phyloP scores from a whole-genome alignment of 2,329 filamentous ascomycete genomes.

The Cytospora paraplurivora region DNA sequence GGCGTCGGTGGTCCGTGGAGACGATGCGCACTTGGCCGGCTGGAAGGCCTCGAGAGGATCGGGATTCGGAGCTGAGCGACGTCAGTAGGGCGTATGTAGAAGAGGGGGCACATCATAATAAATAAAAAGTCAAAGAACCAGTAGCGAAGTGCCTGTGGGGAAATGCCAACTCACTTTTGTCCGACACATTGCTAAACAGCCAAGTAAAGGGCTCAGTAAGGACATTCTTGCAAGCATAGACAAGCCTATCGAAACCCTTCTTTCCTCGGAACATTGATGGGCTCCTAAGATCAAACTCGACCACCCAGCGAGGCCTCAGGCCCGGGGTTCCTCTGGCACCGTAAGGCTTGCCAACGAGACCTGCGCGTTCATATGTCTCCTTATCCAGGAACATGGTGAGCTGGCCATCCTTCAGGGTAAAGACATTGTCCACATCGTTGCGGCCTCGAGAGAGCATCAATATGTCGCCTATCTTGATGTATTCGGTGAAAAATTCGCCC shows the following conservation, averaged over 20 bases:
- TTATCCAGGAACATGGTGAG: constrained; percentile 79
- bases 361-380: constrained; percentile 79
- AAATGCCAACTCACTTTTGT: constrained; percentile 44
- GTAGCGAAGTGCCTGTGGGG: background rate
- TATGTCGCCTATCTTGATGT: constrained; percentile 83
- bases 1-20: constrained; percentile 36
- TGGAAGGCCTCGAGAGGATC: constrained; percentile 52
- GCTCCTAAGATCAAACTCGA: constrained; percentile 74
- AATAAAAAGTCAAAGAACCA: background rate
- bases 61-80: constrained; percentile 45
- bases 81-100: constrained; percentile 30
- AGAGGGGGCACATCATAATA: constrained; percentile 1
- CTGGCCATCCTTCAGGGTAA: constrained; percentile 68
- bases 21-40: constrained; percentile 46
- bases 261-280: constrained; percentile 81
- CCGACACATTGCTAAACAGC: constrained; percentile 71
- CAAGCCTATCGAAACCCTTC: constrained; percentile 76
- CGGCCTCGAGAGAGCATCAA: constrained; percentile 82
- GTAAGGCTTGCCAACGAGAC: constrained; percentile 72
- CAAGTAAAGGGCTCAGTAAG: constrained; percentile 69
- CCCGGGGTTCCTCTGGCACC: constrained; percentile 60
- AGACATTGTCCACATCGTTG: constrained; percentile 69
- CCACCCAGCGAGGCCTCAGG: constrained; percentile 70
- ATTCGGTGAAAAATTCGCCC: constrained; percentile 76
- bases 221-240: constrained; percentile 78